A percentile compares a stretch with the other conserved stretches of the same genome.
phyloP scores from a whole-genome alignment of 2,329 filamentous ascomycete species.

The Davidsoniella neocaledoniae region DNA sequence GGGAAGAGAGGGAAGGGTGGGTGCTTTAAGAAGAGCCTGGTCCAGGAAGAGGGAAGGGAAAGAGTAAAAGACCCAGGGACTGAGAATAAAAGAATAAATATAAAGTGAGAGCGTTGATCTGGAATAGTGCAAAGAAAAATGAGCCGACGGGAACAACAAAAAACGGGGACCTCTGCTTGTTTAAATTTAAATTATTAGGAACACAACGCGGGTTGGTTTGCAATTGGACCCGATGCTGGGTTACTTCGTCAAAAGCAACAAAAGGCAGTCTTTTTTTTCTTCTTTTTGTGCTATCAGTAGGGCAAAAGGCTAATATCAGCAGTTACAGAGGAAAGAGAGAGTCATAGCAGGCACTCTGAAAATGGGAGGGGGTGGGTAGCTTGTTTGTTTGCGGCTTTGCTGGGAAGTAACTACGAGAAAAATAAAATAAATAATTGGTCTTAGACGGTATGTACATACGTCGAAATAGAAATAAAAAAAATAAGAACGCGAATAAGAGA shows the following conservation, averaged over 20 bases:
- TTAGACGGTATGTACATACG: background rate
- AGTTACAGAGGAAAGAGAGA: no score
- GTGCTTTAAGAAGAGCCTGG: slow-evolving; percentile 7
- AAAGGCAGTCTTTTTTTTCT: background rate
- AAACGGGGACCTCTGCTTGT: background rate
- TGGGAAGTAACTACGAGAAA: no score
- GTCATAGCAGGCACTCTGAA: no score
- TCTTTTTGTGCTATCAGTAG: background rate
- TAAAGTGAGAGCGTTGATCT: no score
- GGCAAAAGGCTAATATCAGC: no score
- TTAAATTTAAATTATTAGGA: no score
- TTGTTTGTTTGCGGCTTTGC: no score
- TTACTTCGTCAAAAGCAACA: no score
- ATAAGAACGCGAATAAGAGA: slow-evolving; percentile 10
- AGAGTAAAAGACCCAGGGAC: background rate
- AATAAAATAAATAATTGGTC: background rate
- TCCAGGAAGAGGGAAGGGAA: background rate
- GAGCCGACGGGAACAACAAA: background rate
- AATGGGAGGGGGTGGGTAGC: no score
- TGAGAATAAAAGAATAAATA: background rate
- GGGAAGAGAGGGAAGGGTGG: slow-evolving; percentile 7
- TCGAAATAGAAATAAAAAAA: background rate
- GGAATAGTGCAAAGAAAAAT: background rate
- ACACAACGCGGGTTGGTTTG: no score
- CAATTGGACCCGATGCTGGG: no score